Conservation (phyloP, 768 basidiomycete genomes). For the Russula virescens region DNA sequence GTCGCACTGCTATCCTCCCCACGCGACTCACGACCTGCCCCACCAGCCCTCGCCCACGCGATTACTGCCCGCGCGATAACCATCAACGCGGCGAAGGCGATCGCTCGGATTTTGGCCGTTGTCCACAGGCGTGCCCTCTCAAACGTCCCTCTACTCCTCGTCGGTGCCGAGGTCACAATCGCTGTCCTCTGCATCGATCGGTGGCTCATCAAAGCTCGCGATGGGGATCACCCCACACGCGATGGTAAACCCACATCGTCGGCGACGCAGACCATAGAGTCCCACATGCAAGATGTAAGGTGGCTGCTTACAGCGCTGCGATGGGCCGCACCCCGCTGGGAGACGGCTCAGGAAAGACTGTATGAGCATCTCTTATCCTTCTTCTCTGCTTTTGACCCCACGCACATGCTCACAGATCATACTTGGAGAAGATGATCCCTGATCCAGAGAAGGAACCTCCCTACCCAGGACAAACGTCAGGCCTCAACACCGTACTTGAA, state of each 20-base stretch:
- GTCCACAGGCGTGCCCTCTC: slow-evolving; percentile 19
- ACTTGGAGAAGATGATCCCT: slow-evolving; percentile 18
- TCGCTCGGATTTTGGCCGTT: slow-evolving; percentile 12
- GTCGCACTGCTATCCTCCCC: slow-evolving; percentile 9
- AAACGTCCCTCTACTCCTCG: slow-evolving; percentile 20
- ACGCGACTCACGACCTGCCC: neutral
- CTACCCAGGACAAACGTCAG: neutral
- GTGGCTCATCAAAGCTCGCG: slow-evolving; percentile 21
- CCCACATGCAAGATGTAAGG: slow-evolving; percentile 17
- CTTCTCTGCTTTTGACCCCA: neutral
- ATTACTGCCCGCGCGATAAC: slow-evolving; percentile 17
- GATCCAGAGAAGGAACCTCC: slow-evolving; percentile 6
- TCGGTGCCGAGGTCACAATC: slow-evolving; percentile 16
- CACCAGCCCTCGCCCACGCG: slow-evolving; percentile 3
- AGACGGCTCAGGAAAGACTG: slow-evolving; percentile 19
- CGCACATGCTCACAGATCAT: neutral
- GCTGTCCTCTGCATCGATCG: slow-evolving; percentile 20
- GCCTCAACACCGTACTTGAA: neutral
- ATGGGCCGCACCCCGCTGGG: slow-evolving; percentile 24
- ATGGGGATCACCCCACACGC: neutral
- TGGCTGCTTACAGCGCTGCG: slow-evolving; percentile 15
- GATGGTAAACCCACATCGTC: neutral
- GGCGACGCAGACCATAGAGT: slow-evolving; percentile 5
- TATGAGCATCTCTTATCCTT: neutral
- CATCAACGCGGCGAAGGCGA: slow-evolving; percentile 18